These are phyloP conservation scores for Phylloboletellus chloephorus DNA, from an alignment of 1,284 basidiomycete genomes.

Conservation along the genomic window DNA sequence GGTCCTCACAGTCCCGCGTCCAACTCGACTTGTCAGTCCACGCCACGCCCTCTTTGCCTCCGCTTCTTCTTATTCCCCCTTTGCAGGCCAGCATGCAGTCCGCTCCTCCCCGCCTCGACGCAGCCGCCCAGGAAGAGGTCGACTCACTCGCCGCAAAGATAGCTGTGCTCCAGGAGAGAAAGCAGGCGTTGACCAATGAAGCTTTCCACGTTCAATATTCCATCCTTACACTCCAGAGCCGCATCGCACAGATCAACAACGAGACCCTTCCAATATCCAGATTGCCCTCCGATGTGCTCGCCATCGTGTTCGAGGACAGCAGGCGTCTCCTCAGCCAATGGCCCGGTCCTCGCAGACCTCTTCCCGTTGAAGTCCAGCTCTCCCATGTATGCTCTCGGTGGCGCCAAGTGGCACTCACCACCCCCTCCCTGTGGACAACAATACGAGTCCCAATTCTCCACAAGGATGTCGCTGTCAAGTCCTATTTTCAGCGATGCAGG, in stretches of 20 bases:
- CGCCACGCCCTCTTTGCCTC: no score
- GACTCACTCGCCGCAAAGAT: slow-evolving; percentile 22
- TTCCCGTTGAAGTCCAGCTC: slow-evolving; percentile 31
- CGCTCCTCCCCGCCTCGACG: slow-evolving; percentile 13
- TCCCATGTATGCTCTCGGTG: slow-evolving; percentile 30
- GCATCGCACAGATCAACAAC: slow-evolving; percentile 31
- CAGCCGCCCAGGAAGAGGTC: slow-evolving; percentile 26
- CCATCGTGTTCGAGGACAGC: slow-evolving; percentile 32
- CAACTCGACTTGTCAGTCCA: no score
- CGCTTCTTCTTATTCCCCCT: no score
- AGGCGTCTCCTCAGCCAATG: slow-evolving; percentile 28
- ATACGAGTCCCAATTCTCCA: slow-evolving; percentile 33
- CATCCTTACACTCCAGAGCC: slow-evolving; percentile 29
- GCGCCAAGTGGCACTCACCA: slow-evolving; percentile 31
- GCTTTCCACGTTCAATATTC: slow-evolving; percentile 27
- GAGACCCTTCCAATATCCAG: slow-evolving; percentile 29
- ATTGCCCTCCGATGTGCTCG: slow-evolving; percentile 30
- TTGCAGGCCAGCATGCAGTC: slow-evolving; percentile 17
- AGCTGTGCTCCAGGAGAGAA: slow-evolving; percentile 21
- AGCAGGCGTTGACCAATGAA: slow-evolving; percentile 21
- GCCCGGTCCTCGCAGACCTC: slow-evolving; percentile 26
- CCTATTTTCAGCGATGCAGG: slow-evolving; percentile 28
- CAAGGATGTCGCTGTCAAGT: slow-evolving; percentile 25
- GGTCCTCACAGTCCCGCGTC: no score
- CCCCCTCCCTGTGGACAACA: slow-evolving; percentile 31